Evolutionary conservation across 2,329 filamentous ascomycete species (phyloP).

Genomic region (Lasiodiplodia sp.): DNA sequence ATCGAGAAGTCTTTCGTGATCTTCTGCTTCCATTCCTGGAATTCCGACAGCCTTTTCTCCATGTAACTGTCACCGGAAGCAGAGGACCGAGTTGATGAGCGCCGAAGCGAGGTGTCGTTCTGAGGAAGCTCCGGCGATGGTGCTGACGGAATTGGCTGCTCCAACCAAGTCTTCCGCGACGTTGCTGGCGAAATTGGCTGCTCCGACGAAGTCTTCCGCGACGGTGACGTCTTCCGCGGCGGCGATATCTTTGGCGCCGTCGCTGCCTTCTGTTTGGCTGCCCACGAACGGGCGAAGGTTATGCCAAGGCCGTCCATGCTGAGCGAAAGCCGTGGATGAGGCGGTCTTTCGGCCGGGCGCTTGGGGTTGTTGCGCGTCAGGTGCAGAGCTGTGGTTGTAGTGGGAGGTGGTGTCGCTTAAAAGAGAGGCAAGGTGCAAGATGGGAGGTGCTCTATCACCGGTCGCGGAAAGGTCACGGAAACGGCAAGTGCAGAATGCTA

Average conservation of each 20-base stretch:
- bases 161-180: not conserved
- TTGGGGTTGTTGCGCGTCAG: not conserved
- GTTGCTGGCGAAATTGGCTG: not conserved
- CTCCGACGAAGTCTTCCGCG: not conserved
- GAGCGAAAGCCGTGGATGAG: not conserved
- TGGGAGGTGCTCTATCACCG: not conserved
- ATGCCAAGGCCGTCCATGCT: constrained; percentile 12
- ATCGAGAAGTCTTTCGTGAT: not conserved
- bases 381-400: not conserved
- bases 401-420: not conserved
- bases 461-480: not conserved
- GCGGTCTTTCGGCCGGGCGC: not conserved
- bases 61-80: constrained; percentile 17
- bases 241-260: not conserved
- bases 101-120: not conserved
- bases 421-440: not conserved
- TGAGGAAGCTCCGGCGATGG: not conserved
- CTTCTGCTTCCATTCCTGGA: constrained; percentile 13
- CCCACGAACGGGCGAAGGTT: not conserved
- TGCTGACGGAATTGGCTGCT: not conserved
- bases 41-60: constrained; percentile 6
- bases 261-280: not conserved
- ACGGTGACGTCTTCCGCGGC: not conserved
- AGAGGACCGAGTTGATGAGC: not conserved
- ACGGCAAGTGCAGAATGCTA: not conserved